Evolutionary conservation across 495 filamentous ascomycete genomes (phyloP), one percentile per base, ranked within the genome.

Genomic region (Annulohypoxylon bovei): DNA sequence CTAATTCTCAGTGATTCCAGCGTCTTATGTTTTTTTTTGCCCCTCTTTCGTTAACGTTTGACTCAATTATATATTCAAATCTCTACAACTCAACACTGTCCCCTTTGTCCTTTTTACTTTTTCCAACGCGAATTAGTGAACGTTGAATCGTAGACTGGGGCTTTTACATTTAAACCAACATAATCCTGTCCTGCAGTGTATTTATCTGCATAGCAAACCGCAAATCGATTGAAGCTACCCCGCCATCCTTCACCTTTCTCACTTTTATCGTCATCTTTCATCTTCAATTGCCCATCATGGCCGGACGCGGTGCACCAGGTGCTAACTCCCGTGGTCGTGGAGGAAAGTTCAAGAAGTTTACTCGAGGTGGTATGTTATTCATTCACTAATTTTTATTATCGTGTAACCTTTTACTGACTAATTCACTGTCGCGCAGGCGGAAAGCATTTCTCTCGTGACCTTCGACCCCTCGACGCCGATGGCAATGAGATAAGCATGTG

Each of bases 311-410:
- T 76, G 76, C 78, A 47, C 80, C 84, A 39, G 85, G 82, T 23
- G 77, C 75, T 50, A 83, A 78, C 75, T 82, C 85, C 56, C 83
- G 90, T 75, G 93, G 93, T 74, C 90, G 94, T 72, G 93, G 91
- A 70, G 93, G 93, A 79, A 99, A 98, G 82, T 97, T 94, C 79
- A 90, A 87, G 81, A 99, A 99, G 84, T 93, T 91, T 66, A 92
- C 90, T 60, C 87, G 95, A 81, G 95, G 95, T 84, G 93, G 94
- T 94, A 83, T 70, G 88, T 78, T 67, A 28, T 67, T 59, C 14
- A 60, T 40, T 53, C n/a, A 1, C 12, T 30, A 18, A 0, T 14
- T 49, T 62, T 35, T 22, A 52, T 32, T 4, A 7, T 28, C 33
- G 39, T 42, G 22, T 28, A 49, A 42, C 5, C 12, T 56, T 49